Conservation (phyloP, 2,329 filamentous ascomycete species). For the Penicillium brevicompactum region DNA sequence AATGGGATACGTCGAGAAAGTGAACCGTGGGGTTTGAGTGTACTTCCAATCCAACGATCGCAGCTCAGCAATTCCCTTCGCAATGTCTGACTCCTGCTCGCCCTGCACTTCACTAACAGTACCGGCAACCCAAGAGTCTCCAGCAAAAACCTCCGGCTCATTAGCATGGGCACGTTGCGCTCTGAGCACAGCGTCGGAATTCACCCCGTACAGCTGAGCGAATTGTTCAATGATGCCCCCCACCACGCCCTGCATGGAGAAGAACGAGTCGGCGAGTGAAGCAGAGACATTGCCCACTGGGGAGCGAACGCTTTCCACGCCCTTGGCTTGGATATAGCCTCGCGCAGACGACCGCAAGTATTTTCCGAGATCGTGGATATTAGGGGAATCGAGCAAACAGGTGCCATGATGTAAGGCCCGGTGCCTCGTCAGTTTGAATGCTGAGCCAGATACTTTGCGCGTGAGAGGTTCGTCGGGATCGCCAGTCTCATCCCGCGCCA, state of each 20-base stretch:
- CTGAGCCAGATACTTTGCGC: constrained; percentile 88
- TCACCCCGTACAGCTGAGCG: constrained; percentile 62
- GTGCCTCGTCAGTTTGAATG: constrained; percentile 84
- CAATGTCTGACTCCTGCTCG: constrained; percentile 55
- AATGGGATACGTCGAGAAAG: constrained; percentile 64
- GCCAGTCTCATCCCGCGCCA: constrained; percentile 51
- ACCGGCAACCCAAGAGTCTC: constrained; percentile 41
- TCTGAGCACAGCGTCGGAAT: constrained; percentile 34
- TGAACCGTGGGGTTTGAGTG: constrained; percentile 82
- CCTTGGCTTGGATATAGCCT: constrained; percentile 74
- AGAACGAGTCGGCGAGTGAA: constrained; percentile 49
- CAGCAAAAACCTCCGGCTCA: constrained; percentile 36
- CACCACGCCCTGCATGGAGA: constrained; percentile 52
- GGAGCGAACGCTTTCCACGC: constrained; percentile 89
- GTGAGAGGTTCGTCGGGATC: constrained; percentile 40
- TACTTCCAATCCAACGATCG: constrained; percentile 69
- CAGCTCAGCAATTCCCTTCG: constrained; percentile 60
- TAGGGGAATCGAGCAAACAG: constrained; percentile 76
- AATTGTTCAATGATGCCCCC: constrained; percentile 68
- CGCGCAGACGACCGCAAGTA: constrained; percentile 79
- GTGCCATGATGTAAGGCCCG: constrained; percentile 92
- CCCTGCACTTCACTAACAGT: constrained; percentile 55
- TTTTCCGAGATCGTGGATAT: constrained; percentile 67
- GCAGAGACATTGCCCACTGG: constrained; percentile 77
- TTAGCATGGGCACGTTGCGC: constrained; percentile 37